Percentiles rank a stretch among this genome's conserved stretches.
Evolutionary conservation across 257 asterid genomes (phyloP).

Genomic region (Eucommia ulmoides): DNA sequence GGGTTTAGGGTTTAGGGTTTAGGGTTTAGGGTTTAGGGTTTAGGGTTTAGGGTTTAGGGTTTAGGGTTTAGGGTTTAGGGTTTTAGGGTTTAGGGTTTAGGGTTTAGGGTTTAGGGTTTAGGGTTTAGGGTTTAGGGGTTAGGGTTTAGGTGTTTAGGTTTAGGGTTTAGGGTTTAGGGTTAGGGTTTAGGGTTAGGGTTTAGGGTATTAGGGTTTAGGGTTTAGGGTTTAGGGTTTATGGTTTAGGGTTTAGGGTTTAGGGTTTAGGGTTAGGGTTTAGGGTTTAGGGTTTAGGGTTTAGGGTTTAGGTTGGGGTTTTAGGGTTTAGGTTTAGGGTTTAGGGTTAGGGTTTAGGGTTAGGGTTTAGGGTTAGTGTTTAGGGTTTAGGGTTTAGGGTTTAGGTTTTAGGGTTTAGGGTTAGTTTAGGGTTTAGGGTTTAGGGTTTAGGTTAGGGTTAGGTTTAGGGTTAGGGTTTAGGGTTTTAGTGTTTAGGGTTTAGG

Average conservation of each 20-base stretch:
- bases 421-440: slow-evolving; percentile 5
- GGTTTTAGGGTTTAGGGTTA: too few relatives aligned
- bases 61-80: slow-evolving; percentile 16
- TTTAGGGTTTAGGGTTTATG: too few relatives aligned
- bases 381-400: too few relatives aligned
- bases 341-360: slow-evolving; percentile 8
- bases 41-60: slow-evolving; percentile 11
- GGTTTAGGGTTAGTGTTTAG: slow-evolving; percentile 7
- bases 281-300: slow-evolving; percentile 10
- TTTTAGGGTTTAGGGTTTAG: slow-evolving; percentile 11
- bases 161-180: slow-evolving; percentile 13
- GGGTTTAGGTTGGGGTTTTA: slow-evolving; percentile 9
- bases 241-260: slow-evolving; percentile 19
- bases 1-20: slow-evolving; percentile 12
- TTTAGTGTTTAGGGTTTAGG: slow-evolving; percentile 7
- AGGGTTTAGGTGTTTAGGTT: too few relatives aligned
- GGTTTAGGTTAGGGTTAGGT: slow-evolving; percentile 6
- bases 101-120: slow-evolving; percentile 10
- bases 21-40: slow-evolving; percentile 12
- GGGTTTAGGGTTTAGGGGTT: too few relatives aligned
- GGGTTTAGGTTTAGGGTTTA: slow-evolving; percentile 12
- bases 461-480: slow-evolving; percentile 3
- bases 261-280: slow-evolving; percentile 13
- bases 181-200: slow-evolving; percentile 9
- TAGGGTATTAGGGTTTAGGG: slow-evolving; percentile 6